Conservation (phyloP, 306 rosid species). For the Quercus variabilis region DNA sequence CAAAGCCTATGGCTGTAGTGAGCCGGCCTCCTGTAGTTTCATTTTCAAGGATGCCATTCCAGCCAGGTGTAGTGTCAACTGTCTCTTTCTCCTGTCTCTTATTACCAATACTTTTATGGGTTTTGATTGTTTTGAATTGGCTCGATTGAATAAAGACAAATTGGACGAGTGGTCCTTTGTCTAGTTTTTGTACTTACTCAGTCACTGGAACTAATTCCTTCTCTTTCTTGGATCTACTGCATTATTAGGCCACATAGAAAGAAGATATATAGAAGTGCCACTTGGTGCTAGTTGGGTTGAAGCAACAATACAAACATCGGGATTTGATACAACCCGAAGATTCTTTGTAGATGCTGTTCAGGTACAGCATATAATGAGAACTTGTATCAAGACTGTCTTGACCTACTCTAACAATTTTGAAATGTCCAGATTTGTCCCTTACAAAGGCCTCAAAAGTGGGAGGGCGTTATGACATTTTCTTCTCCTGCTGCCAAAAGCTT, state of each 20-base stretch:
- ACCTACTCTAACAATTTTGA: constrained; percentile 36
- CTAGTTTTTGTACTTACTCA: constrained; percentile 16
- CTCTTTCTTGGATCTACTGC: constrained; percentile 17
- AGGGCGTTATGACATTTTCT: constrained; percentile 58
- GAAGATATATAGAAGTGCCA: constrained; percentile 87
- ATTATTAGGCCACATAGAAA: constrained; percentile 80
- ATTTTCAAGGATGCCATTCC: constrained; percentile 67
- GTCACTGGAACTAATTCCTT: constrained; percentile 15
- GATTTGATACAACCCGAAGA: constrained; percentile 78
- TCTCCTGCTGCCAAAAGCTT: constrained; percentile 79
- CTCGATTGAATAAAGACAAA: neutral
- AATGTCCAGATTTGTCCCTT: constrained; percentile 70
- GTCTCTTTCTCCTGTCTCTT: constrained; percentile 20
- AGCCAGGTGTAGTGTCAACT: constrained; percentile 60
- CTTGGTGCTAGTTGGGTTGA: constrained; percentile 88
- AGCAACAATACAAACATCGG: constrained; percentile 77
- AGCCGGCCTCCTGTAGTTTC: constrained; percentile 59
- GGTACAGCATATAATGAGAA: constrained; percentile 45
- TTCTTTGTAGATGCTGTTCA: constrained; percentile 86
- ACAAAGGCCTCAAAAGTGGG: constrained; percentile 88
- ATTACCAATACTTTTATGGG: constrained; percentile 1
- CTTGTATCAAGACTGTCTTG: constrained; percentile 6
- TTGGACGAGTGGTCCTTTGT: constrained; percentile 10
- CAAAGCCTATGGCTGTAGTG: constrained; percentile 65
- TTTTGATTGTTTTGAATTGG: constrained; percentile 14